phyloP scores from a whole-genome alignment of 2,329 filamentous ascomycete species.

The Scedosporium boydii region DNA sequence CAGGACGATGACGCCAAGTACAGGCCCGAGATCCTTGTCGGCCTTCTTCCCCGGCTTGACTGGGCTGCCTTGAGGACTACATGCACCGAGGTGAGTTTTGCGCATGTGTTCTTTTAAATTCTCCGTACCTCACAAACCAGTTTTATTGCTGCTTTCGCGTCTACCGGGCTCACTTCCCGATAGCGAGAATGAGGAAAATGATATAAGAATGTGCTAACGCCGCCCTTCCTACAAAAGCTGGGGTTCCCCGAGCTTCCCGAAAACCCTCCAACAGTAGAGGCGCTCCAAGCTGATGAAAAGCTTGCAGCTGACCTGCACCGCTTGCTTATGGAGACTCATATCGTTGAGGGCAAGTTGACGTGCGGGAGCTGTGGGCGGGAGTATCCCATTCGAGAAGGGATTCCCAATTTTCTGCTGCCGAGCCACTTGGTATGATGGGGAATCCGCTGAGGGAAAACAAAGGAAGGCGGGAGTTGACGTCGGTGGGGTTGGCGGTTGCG shows the following conservation, averaged over 20 bases:
- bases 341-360: slow-evolving; percentile 78
- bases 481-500: background rate
- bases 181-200: too few relatives aligned
- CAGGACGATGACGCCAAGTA: slow-evolving; percentile 75
- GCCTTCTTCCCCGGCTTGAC: slow-evolving; percentile 79
- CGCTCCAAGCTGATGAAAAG: slow-evolving; percentile 56
- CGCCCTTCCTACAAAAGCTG: slow-evolving; percentile 41
- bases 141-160: background rate
- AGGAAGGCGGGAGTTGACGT: background rate
- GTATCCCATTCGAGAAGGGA: slow-evolving; percentile 90
- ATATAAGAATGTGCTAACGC: too few relatives aligned
- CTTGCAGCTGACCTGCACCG: slow-evolving; percentile 70
- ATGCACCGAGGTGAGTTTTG: slow-evolving; percentile 59
- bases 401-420: slow-evolving; percentile 90
- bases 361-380: slow-evolving; percentile 90
- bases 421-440: slow-evolving; percentile 66
- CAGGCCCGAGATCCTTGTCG: slow-evolving; percentile 71
- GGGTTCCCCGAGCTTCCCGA: slow-evolving; percentile 67
- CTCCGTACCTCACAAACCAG: background rate
- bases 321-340: slow-evolving; percentile 79
- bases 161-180: background rate
- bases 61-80: slow-evolving; percentile 74
- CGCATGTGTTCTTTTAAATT: background rate
- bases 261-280: slow-evolving; percentile 50
- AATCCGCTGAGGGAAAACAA: background rate